Evolutionary conservation across 1,139 yeast species (phyloP).

Genomic region (Suhomyces maxii): DNA sequence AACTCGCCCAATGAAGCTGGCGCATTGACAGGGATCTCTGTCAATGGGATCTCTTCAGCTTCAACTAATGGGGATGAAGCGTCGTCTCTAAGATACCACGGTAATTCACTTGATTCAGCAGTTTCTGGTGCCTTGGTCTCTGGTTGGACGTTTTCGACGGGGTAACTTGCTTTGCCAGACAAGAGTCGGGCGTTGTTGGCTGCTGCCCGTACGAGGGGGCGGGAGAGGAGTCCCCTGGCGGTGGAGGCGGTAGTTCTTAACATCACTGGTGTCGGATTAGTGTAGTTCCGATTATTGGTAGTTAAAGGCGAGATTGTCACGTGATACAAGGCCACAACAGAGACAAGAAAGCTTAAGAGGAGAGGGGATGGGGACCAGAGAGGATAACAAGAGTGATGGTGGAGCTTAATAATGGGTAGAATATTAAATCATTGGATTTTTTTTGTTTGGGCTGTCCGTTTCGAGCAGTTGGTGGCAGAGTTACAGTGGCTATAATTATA

Average conservation of each 20-base stretch:
- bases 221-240: not conserved
- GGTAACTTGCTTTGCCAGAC: not conserved
- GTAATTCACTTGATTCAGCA: constrained; percentile 24
- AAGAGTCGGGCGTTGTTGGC: not conserved
- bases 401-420: too few relatives aligned
- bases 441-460: too few relatives aligned
- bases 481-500: too few relatives aligned
- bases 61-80: constrained; percentile 39
- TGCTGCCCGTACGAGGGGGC: not conserved
- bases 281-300: not conserved
- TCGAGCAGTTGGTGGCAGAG: too few relatives aligned
- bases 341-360: too few relatives aligned
- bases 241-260: not conserved
- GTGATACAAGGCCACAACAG: not conserved
- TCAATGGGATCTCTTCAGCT: constrained; percentile 37
- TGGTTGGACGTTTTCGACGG: not conserved
- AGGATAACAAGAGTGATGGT: too few relatives aligned
- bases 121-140: not conserved
- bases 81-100: constrained; percentile 65
- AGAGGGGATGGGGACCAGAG: too few relatives aligned
- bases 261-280: not conserved
- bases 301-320: not conserved
- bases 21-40: constrained; percentile 53
- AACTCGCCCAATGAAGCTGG: constrained; percentile 54
- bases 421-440: too few relatives aligned